Conservation (phyloP, 495 filamentous ascomycete species). For the Lasiosphaeris hirsuta region DNA sequence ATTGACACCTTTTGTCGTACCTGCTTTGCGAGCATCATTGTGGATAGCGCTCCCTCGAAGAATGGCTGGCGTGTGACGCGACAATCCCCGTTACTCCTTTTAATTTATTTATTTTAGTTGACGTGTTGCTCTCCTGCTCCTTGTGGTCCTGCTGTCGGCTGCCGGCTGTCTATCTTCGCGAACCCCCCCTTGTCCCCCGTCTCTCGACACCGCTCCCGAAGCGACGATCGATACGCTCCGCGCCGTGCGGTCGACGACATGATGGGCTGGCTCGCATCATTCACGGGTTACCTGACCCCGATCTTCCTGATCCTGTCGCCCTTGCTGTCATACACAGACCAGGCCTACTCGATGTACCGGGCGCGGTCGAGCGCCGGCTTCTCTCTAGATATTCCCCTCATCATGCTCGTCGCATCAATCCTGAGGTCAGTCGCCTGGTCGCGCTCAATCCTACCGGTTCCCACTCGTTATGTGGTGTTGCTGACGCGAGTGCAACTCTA, state of each 20-base stretch:
- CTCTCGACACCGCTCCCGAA: no score
- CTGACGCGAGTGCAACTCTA: constrained; percentile 31
- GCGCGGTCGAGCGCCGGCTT: constrained; percentile 83
- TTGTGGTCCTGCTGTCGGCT: no score
- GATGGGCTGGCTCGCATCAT: constrained; percentile 41
- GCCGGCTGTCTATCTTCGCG: no score
- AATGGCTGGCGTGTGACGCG: no score
- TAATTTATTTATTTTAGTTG: no score
- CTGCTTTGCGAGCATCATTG: no score
- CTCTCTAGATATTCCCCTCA: constrained; percentile 82
- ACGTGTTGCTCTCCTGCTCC: no score
- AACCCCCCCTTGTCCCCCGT: neutral
- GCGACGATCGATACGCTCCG: neutral
- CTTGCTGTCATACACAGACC: constrained; percentile 83
- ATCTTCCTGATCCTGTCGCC: constrained; percentile 73
- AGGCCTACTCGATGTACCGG: constrained; percentile 85
- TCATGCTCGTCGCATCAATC: constrained; percentile 94
- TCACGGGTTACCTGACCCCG: constrained; percentile 51
- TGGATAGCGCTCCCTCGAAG: no score
- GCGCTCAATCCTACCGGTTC: neutral
- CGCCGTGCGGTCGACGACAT: constrained; percentile 30
- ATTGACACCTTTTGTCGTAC: constrained; percentile 2
- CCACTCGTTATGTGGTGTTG: neutral
- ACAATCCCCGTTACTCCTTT: no score
- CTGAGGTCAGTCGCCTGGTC: constrained; percentile 60